Percentiles rank a stretch among this genome's conserved stretches.
Evolutionary conservation across 2,329 filamentous ascomycete genomes (phyloP).

Genomic region (Triangularia setosa): DNA sequence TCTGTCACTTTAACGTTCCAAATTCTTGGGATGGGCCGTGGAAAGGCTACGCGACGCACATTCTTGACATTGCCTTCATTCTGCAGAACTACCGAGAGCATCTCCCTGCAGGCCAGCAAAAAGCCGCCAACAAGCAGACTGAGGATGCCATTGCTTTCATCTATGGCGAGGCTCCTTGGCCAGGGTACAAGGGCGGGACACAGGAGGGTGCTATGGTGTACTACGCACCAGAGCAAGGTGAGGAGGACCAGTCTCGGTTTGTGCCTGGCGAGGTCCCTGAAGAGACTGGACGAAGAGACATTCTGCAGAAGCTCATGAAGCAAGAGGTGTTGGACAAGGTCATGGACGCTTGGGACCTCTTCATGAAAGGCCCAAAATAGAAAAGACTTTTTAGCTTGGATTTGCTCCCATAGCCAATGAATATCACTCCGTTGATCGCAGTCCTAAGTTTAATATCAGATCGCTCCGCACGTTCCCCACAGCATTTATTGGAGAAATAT

Average conservation of each 20-base stretch:
- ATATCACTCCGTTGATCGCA: neutral
- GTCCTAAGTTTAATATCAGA: neutral
- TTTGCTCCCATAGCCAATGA: neutral
- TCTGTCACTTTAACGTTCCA: slow-evolving; percentile 41
- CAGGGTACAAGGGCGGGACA: neutral
- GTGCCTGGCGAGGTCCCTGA: neutral
- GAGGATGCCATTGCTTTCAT: neutral
- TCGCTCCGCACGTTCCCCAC: neutral
- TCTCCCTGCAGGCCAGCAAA: neutral
- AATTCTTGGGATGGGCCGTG: slow-evolving; percentile 44
- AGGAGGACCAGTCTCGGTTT: neutral
- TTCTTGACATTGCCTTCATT: slow-evolving; percentile 42
- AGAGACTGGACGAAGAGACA: neutral
- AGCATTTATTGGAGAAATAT: neutral
- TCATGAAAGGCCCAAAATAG: neutral
- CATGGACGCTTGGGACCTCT: neutral
- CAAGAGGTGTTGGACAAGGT: neutral
- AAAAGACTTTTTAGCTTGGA: neutral
- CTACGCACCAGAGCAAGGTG: neutral
- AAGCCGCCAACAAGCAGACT: neutral
- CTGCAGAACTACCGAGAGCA: slow-evolving; percentile 36
- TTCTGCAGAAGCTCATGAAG: neutral
- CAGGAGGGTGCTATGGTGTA: neutral
- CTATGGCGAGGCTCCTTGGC: neutral
- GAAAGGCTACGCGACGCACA: slow-evolving; percentile 40